A percentile compares a stretch with the other conserved stretches of the same genome.
These are phyloP conservation scores for Polychytrium aggregatum DNA, from an alignment of 192 early-diverging fungal genomes.

Conservation along the genomic window DNA sequence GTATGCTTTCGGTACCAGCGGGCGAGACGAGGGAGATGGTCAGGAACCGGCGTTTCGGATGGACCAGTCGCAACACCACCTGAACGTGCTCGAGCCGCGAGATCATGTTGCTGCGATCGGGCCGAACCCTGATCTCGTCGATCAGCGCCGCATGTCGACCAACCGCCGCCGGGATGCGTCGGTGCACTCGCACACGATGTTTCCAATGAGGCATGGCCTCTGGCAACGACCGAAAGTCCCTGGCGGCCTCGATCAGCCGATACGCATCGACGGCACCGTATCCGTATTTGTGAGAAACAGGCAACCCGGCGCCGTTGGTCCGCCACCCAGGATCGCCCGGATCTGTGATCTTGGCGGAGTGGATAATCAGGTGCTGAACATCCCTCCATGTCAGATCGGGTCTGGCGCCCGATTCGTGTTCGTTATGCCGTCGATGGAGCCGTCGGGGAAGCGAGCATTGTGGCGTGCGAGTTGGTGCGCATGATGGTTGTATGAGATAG, in stretches of 20 bases:
- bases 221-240: conserved; percentile 29
- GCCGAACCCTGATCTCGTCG: conserved; percentile 23
- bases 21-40: conserved; percentile 27
- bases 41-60: conserved; percentile 30
- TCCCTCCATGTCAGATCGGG: conserved; percentile 93
- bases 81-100: conserved; percentile 74
- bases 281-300: conserved; percentile 86
- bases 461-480: background rate
- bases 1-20: conserved; percentile 23
- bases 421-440: conserved; percentile 6
- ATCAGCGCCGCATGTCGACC: conserved; percentile 15
- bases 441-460: background rate
- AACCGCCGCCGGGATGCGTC: background rate
- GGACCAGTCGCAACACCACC: conserved; percentile 65
- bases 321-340: conserved; percentile 63
- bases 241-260: conserved; percentile 65
- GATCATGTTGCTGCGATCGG: conserved; percentile 34
- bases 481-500: background rate
- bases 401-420: conserved; percentile 17
- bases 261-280: conserved; percentile 84
- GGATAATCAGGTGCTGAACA: conserved; percentile 74
- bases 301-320: conserved; percentile 52
- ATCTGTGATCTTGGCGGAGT: conserved; percentile 61
- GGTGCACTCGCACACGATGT: conserved; percentile 33
- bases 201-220: conserved; percentile 15